Base-by-base conservation (phyloP, 139 green algal genomes). In the Chlorella sp. region DNA sequence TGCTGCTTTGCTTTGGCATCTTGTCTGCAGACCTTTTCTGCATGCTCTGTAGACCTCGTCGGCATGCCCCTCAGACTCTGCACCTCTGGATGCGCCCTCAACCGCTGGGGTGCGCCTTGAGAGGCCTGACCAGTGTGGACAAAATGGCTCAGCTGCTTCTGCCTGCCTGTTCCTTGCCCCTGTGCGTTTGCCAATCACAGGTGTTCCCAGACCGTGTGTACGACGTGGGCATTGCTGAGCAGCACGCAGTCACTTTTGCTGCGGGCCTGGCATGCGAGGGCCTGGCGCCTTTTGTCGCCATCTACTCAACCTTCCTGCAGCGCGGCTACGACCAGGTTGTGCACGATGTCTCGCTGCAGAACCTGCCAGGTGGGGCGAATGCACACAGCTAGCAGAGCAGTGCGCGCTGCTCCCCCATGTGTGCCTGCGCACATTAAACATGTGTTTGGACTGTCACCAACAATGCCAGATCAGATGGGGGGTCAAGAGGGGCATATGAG, bases 281-380 rank as follows among this genome's bases (percentile, higher is more conserved):
- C 66, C 92, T 99, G 60, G 94, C 96, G 32, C 98, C 98, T 77
- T 98, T 99, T 87, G 96, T 92, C 86, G 96, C 98, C 85, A 99
- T 99, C 92, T 99, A 99, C 93, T 99, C 97, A 3, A 97, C 96
- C 42, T 99, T 99, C 96, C 90, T 99, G 94, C 98, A 99, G 94
- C 94, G 98, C 61, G 98, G 95, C 21, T 99, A 99, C 88, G 97
- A 99, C 93, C 97, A 99, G 93, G 94, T 99, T 16, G 97, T 99
- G 78, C 98, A 99, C 86, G 98, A 99, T 91, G 97, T 99, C 36
- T 95, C 95, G 28, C 95, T 99, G 53, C 98, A 99, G 92, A 99
- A 97, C 78, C 94, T 99, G 91, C 98, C 98, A 86, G 95, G 95
- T 97, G 81, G 9, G 92, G 1, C 34, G 64, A 4, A 14, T 28